A percentile compares a stretch with the other conserved stretches of the same genome.
Evolutionary conservation across 345 rosid species (phyloP).

Genomic region (Carallia brachiata): DNA sequence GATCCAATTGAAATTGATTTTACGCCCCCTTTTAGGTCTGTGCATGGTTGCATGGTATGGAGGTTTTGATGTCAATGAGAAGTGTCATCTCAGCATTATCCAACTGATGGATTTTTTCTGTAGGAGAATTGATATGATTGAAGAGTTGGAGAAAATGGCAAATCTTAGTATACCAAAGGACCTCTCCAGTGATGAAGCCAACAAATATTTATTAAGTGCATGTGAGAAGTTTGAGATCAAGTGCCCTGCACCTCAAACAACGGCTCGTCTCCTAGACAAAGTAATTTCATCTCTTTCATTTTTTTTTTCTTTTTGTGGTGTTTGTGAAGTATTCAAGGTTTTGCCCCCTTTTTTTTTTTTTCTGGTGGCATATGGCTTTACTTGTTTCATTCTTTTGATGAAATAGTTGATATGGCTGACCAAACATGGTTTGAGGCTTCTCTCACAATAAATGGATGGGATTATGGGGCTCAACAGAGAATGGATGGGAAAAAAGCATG

Average conservation of each 20-base stretch:
- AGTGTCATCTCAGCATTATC: neutral
- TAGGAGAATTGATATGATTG: conserved; percentile 90
- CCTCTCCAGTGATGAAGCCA: conserved; percentile 77
- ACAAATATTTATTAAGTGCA: conserved; percentile 65
- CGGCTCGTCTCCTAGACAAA: conserved; percentile 85
- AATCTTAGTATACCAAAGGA: conserved; percentile 83
- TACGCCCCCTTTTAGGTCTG: conserved; percentile 93
- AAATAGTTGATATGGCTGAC: too few species aligned
- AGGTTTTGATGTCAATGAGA: neutral
- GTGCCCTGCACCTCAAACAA: conserved; percentile 92
- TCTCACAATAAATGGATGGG: too few species aligned
- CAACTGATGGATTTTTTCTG: conserved; percentile 13
- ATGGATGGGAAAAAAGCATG: too few species aligned
- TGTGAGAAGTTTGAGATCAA: conserved; percentile 74
- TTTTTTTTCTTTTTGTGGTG: neutral
- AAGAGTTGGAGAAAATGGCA: conserved; percentile 84
- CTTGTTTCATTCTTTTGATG: too few species aligned
- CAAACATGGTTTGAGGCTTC: too few species aligned
- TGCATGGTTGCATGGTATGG: neutral
- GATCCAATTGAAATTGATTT: conserved; percentile 95
- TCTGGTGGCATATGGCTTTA: too few species aligned
- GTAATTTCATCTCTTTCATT: conserved; percentile 32
- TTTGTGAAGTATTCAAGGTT: too few species aligned
- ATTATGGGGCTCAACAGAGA: too few species aligned
- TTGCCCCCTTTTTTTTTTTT: too few species aligned